Percentiles rank a stretch among this genome's conserved stretches.
Evolutionary conservation across 768 basidiomycete species (phyloP).

Genomic region (Boletales sp.): DNA sequence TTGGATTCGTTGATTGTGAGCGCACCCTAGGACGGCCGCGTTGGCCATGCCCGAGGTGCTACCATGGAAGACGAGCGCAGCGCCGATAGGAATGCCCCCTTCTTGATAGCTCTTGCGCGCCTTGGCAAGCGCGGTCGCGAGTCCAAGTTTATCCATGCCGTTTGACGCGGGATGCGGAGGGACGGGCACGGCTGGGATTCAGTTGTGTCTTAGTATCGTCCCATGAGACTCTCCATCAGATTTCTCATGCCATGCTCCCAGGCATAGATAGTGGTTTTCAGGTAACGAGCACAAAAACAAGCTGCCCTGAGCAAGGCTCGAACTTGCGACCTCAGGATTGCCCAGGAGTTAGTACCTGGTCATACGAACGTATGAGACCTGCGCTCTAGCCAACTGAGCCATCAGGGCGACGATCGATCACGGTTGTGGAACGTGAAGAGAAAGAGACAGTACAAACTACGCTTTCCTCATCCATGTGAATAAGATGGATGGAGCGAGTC

Average conservation of each 20-base stretch:
- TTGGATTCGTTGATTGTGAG: conserved; percentile 46
- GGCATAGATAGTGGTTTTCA: too few species aligned
- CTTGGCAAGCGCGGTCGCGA: conserved; percentile 35
- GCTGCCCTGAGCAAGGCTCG: conserved; percentile 54
- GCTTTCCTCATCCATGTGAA: too few species aligned
- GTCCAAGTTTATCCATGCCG: conserved; percentile 28
- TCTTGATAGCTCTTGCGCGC: conserved; percentile 46
- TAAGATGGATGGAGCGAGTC: too few species aligned
- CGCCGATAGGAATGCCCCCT: conserved; percentile 65
- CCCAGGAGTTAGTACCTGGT: conserved; percentile 22
- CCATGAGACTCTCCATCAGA: too few species aligned
- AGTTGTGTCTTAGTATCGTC: too few species aligned
- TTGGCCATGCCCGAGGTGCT: conserved; percentile 4
- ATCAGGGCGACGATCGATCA: conserved; percentile 35
- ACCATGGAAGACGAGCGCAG: conserved; percentile 40
- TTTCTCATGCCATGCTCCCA: too few species aligned
- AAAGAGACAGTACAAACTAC: too few species aligned
- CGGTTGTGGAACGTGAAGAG: too few species aligned
- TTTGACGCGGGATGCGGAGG: neutral
- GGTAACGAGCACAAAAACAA: conserved; percentile 1
- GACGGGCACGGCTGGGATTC: too few species aligned
- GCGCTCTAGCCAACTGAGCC: conserved; percentile 56
- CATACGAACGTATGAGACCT: conserved; percentile 47
- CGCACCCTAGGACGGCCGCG: conserved; percentile 37
- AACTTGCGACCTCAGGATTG: conserved; percentile 62